Evolutionary conservation across 345 rosid genomes (phyloP), one percentile per base, ranked within the genome.

Genomic region (Ceriops zippeliana): DNA sequence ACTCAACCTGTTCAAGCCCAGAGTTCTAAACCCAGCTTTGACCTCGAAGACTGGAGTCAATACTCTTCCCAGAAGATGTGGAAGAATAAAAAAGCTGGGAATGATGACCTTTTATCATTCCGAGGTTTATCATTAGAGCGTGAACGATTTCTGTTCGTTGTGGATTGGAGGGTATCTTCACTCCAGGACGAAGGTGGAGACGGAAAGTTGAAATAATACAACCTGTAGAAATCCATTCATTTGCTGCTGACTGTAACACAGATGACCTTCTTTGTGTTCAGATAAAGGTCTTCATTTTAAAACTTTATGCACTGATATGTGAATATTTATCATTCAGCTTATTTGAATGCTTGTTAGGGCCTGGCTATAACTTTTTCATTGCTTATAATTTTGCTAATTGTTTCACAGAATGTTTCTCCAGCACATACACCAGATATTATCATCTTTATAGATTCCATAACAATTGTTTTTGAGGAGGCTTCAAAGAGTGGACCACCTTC

Each of bases 241-340:
- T 86, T 79, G 83, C 90, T 56, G 87, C 95, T 64, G 87, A 90
- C 77, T 96, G 97, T 85, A 92, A 92, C 74, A 89, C 97, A 35
- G 91, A 89, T 81, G 96, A 96, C 75, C 92, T 92, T 82, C 89
- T 96, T 38, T 92, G 92, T 66, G 96, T 96, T 73, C 98, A 89
- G 86, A 87, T 96, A 82, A 92, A 86, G 98, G 98, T 92, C 66
- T 20, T 76, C 37, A n/a, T 70, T 74, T 60, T 27, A 54, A 10
- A 54, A 17, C 34, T 35, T 46, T 27, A 7, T 52, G 62, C 22
- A 28, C 35, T 6, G 22, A 26, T 37, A 20, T 46, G 26, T 16
- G n/a, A 49, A 38, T 42, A 47, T 30, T 26, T 70, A 31, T 16
- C 13, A 51, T 9, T 27, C 42, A 2, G 35, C 31, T 47, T 52